These are phyloP conservation scores for Akanthomyces uredinophilus DNA, from an alignment of 2,329 filamentous ascomycete species.

Conservation along the genomic window DNA sequence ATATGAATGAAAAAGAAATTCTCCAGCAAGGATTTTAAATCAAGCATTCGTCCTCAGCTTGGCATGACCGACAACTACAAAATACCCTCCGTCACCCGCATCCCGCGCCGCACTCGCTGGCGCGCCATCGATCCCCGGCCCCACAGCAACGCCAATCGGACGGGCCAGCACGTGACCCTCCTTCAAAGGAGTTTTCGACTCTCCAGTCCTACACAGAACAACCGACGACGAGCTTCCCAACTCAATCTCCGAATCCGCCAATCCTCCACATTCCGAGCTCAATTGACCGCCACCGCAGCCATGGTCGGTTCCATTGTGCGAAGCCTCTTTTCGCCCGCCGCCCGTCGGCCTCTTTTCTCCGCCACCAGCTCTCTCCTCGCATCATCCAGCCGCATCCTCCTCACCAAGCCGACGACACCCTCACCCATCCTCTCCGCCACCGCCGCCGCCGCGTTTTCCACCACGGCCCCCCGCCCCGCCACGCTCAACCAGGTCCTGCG, in stretches of 20 bases:
- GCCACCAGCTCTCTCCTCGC: slow-evolving; percentile 24
- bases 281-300: slow-evolving; percentile 19
- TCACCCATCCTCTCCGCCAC: slow-evolving; percentile 30
- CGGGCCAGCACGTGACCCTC: slow-evolving; percentile 5
- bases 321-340: slow-evolving; percentile 30
- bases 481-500: slow-evolving; percentile 71
- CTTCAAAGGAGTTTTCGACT: slow-evolving; percentile 6
- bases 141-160: slow-evolving; percentile 6
- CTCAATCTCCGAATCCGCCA: neutral
- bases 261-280: too few relatives aligned
- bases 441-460: slow-evolving; percentile 43
- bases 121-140: neutral
- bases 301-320: slow-evolving; percentile 34
- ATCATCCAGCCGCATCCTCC: slow-evolving; percentile 18
- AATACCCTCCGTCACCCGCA: neutral
- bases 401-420: slow-evolving; percentile 15
- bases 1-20: too few relatives aligned
- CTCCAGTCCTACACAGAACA: too few relatives aligned
- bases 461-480: slow-evolving; percentile 50
- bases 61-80: too few relatives aligned
- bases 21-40: too few relatives aligned
- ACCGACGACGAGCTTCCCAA: neutral
- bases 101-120: neutral
- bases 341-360: slow-evolving; percentile 24
- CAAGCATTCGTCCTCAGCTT: too few relatives aligned